phyloP scores from a whole-genome alignment of 371 early-diverging fungal genomes.

The Mycotypha africana region DNA sequence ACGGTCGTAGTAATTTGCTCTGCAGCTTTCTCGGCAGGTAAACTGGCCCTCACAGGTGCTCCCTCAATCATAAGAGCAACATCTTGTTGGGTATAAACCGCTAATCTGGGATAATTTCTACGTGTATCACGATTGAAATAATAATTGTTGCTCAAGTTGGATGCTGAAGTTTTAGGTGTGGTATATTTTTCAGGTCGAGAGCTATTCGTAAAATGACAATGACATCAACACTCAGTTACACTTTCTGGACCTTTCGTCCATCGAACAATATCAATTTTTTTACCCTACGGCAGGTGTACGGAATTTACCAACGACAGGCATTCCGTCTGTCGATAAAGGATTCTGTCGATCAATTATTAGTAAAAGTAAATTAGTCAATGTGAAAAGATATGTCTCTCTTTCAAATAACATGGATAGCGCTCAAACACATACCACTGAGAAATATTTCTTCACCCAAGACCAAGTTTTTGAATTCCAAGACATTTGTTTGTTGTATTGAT shows the following conservation, averaged over 20 bases:
- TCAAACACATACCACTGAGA: constrained; percentile 33
- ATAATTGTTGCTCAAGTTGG: constrained; percentile 73
- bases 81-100: constrained; percentile 75
- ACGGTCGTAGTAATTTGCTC: constrained; percentile 10
- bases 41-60: constrained; percentile 34
- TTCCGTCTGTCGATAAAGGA: constrained; percentile 55
- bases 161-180: constrained; percentile 51
- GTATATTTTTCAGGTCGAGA: constrained; percentile 51
- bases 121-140: constrained; percentile 90
- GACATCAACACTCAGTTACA: too few species aligned
- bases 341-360: constrained; percentile 31
- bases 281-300: constrained; percentile 59
- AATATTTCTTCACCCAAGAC: constrained; percentile 44
- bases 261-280: background rate
- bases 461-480: constrained; percentile 44
- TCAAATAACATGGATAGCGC: background rate
- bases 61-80: constrained; percentile 62
- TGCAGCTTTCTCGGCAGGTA: constrained; percentile 21
- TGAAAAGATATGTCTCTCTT: background rate
- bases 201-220: constrained; percentile 15
- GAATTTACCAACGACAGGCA: constrained; percentile 56
- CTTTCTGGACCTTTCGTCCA: too few species aligned
- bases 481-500: constrained; percentile 15
- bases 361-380: background rate
- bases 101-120: constrained; percentile 87